These are phyloP conservation scores for Boletus pseudo-olivaceus DNA, from an alignment of 768 basidiomycete species.

Conservation along the genomic window DNA sequence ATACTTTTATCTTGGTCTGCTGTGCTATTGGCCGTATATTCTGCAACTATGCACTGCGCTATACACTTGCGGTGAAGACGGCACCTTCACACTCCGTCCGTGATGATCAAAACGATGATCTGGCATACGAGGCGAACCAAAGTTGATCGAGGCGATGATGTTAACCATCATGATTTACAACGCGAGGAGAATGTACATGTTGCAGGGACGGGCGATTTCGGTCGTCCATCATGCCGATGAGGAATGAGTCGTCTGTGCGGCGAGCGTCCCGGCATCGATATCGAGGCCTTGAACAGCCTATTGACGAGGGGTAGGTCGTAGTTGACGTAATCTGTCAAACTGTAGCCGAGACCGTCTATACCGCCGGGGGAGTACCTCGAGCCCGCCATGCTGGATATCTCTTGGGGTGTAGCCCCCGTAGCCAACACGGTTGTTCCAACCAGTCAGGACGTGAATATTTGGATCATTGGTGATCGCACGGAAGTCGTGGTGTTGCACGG, in stretches of 20 bases:
- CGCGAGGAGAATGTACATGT: constrained; percentile 86
- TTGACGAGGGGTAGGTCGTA: constrained; percentile 68
- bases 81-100: too few species aligned
- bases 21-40: too few species aligned
- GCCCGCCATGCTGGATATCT: constrained; percentile 68
- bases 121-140: constrained; percentile 73
- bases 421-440: constrained; percentile 83
- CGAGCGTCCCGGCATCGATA: constrained; percentile 59
- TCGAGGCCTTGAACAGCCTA: constrained; percentile 68
- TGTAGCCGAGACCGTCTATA: constrained; percentile 84
- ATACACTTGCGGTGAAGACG: too few species aligned
- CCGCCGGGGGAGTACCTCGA: constrained; percentile 66
- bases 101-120: too few species aligned
- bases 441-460: constrained; percentile 94
- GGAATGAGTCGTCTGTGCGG: constrained; percentile 79
- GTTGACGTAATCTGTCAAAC: constrained; percentile 75
- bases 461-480: constrained; percentile 84
- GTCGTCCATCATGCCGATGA: constrained; percentile 88
- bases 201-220: constrained; percentile 84
- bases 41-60: too few species aligned
- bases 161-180: constrained; percentile 90
- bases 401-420: constrained; percentile 82
- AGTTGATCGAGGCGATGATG: constrained; percentile 85
- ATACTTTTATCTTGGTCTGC: too few species aligned
- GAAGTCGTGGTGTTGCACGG: constrained; percentile 93